Base-by-base conservation (phyloP, 2,329 filamentous ascomycete species). In the Neofusicoccum cordaticola region DNA sequence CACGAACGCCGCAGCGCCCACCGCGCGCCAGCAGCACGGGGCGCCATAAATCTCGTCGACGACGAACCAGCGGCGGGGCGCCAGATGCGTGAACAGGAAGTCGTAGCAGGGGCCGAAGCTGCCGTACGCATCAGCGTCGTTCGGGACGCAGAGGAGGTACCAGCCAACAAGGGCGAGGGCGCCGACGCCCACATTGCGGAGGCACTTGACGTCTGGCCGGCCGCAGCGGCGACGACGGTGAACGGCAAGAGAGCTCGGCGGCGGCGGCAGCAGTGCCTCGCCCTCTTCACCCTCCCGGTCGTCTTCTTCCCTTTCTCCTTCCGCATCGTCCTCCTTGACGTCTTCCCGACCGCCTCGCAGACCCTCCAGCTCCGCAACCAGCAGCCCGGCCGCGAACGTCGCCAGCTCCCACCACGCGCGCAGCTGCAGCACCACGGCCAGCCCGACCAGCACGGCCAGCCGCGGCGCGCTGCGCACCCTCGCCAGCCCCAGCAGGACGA, bases 361-460 rank as follows among this genome's bases (percentile, higher is more conserved):
- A 76, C 39, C 78, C 48, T 11, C 77, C 56, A 81, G 78, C 67
- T 81, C 79, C 7, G 79, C 75, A 0, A 79, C 77, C 31, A 81
- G 80, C 8, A 79, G 80, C 79, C 79, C 81, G 0, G 81, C 71
- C 62, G 81, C 79, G 8, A 77, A 78, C 51, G 80, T 80, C 41
- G 65, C 39, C 5, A 11, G n/a, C 53, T 44, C 39, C 22, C 42
- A 44, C 35, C 8, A 17, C 22, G 6, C 42, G 9, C 39, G 22
- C 53, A 8, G 7, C 35, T 22, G 22, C 22, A 22, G 44, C 50
- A 37, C n/a, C 4, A n/a, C 6, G 8, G 50, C 50, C 50, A 58
- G n/a, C 39, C 19, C 77, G 12, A 81, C 71, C n/a, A 79, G 72
- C 11, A 77, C 74, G 56, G 2, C 22, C 22, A 22, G 22, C 22